Percentiles rank a stretch among this genome's conserved stretches.
phyloP scores from a whole-genome alignment of 1,139 yeast species.

The Hanseniaspora sp. region DNA sequence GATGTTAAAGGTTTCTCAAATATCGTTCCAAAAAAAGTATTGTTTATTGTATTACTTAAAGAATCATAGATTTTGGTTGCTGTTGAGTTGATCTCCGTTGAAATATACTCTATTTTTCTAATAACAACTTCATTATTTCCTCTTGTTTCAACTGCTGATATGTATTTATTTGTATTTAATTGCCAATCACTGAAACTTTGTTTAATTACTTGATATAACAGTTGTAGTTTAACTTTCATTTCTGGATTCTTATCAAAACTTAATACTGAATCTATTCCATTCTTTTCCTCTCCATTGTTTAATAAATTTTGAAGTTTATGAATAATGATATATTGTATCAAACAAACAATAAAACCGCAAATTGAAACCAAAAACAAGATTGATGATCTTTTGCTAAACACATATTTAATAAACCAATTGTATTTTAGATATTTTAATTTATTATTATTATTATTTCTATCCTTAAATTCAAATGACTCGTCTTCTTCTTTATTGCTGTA shows the following conservation, averaged over 20 bases:
- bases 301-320: not conserved
- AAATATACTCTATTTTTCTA: constrained; percentile 52
- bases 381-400: constrained; percentile 39
- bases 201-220: constrained; percentile 13
- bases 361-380: constrained; percentile 38
- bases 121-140: constrained; percentile 53
- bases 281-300: not conserved
- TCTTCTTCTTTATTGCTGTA: not conserved
- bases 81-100: constrained; percentile 46
- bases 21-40: constrained; percentile 57
- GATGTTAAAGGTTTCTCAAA: constrained; percentile 51
- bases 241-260: not conserved
- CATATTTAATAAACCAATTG: constrained; percentile 43
- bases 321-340: constrained; percentile 39
- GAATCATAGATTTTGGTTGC: constrained; percentile 39
- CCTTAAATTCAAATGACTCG: not conserved
- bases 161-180: constrained; percentile 39
- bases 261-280: not conserved
- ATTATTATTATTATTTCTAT: not conserved
- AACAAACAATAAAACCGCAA: constrained; percentile 39
- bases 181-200: constrained; percentile 36
- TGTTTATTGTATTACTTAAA: constrained; percentile 45
- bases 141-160: constrained; percentile 35
- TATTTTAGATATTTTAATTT: constrained; percentile 17
- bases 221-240: not conserved